phyloP scores from a whole-genome alignment of 768 basidiomycete species.

The Royoungia palumana region DNA sequence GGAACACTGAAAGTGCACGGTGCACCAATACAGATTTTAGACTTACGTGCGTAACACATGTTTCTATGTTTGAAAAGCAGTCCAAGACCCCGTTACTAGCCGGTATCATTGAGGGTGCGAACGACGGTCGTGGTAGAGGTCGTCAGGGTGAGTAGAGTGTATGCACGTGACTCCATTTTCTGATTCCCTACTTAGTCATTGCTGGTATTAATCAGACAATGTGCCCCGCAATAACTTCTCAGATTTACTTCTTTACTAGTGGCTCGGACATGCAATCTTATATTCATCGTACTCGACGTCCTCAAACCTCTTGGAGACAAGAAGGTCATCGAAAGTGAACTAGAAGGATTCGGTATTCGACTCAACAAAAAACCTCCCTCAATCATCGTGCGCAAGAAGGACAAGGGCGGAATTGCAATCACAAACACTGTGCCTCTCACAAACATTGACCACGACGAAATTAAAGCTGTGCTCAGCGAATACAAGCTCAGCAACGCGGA shows the following conservation, averaged over 20 bases:
- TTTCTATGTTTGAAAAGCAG: not conserved
- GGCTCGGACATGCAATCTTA: conserved; percentile 95
- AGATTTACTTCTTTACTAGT: conserved; percentile 45
- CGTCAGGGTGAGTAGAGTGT: conserved; percentile 65
- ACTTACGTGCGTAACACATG: conserved; percentile 63
- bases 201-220: conserved; percentile 52
- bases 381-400: conserved; percentile 79
- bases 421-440: conserved; percentile 96
- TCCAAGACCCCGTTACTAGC: conserved; percentile 42
- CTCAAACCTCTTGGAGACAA: conserved; percentile 98
- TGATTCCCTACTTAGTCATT: conserved; percentile 47
- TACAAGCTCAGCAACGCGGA: conserved; percentile 88
- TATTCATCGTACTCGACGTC: conserved; percentile 98
- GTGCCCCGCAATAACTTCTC: conserved; percentile 6
- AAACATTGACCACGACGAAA: conserved; percentile 93
- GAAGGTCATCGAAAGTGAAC: conserved; percentile 82
- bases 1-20: conserved; percentile 94
- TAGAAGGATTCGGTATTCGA: conserved; percentile 98
- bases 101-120: conserved; percentile 98
- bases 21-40: conserved; percentile 92
- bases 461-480: conserved; percentile 91
- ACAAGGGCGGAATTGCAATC: conserved; percentile 89
- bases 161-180: conserved; percentile 18
- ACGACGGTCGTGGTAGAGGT: conserved; percentile 94
- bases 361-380: conserved; percentile 93